Evolutionary conservation across 1,139 yeast species (phyloP), one percentile per base, ranked within the genome.

Genomic region (Trichomonascaceae sp.): DNA sequence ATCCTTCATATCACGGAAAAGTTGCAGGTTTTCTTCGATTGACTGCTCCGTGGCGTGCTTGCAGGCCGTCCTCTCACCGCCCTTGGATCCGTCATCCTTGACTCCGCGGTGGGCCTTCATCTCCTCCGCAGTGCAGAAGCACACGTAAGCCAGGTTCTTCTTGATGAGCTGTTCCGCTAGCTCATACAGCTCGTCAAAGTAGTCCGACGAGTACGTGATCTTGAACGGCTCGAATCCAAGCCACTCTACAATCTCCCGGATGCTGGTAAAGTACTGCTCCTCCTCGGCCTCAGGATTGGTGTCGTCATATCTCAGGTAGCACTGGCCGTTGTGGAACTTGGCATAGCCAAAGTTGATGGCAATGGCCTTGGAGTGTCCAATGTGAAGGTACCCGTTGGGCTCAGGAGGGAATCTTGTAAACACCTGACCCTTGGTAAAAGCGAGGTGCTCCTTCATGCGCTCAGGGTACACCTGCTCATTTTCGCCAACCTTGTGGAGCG

Each of bases 231-330:
- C 61, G 54, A 84, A 89, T 8, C 98, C 98, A 39, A 92, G 69
- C 98, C 98, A 89, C 40, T 69, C 69, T 33, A 92, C 77, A 71
- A 87, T 81, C 44, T 76, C 78, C 52, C 72, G 65, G 42, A 92
- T 92, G 28, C 93, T 77, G 45, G 72, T 74, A 58, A 89, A 84
- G 54, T 78, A 92, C 39, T 76, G 75, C 48, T 84, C 96, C 48
- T 92, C 96, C 60, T 92, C 99, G 30, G 96, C 95, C 59, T 87
- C 97, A 2, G 99, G 99, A 53, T 92, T 92, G 29, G 99, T 92
- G 53, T 92, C 99, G 59, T 92, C 99, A 47, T 75, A 92, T 57
- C 99, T 73, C 54, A 92, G 67, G 57, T 85, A 84, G 59, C 97
- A 87, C 39, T 73, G 68, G 43, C 98, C 99, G 39, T 72, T 69